Conservation (phyloP, 257 asterid species). For the Solanum chiquidenum region DNA sequence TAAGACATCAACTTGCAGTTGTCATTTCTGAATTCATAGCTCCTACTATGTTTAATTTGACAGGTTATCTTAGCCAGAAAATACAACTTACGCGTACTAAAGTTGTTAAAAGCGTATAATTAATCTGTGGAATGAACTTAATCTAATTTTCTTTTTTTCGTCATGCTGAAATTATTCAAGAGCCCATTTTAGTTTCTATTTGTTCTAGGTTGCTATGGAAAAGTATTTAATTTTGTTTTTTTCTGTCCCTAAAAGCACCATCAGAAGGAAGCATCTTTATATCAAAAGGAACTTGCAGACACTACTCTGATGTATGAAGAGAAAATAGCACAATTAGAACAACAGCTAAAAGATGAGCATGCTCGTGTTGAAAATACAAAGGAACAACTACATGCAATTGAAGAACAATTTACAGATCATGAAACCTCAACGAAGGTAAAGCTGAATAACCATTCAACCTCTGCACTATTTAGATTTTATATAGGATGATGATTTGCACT, state of each 20-base stretch:
- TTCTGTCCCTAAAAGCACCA: slow-evolving; percentile 23
- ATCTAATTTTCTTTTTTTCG: background rate
- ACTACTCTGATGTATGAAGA: slow-evolving; percentile 71
- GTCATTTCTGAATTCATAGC: background rate
- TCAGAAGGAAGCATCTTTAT: slow-evolving; percentile 47
- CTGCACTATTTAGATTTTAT: background rate
- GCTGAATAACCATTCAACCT: background rate
- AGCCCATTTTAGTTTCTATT: background rate
- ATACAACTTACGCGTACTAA: background rate
- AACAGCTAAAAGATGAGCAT: slow-evolving; percentile 41
- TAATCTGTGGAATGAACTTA: background rate
- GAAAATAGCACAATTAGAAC: slow-evolving; percentile 44
- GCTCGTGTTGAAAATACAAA: slow-evolving; percentile 27
- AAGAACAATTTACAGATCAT: slow-evolving; percentile 27
- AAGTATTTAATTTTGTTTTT: slow-evolving; percentile 10
- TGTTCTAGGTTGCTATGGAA: background rate
- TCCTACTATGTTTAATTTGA: background rate
- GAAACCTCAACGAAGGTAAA: slow-evolving; percentile 48
- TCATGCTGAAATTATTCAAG: background rate
- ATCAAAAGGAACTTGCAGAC: slow-evolving; percentile 57
- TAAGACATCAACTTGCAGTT: background rate
- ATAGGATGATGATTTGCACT: background rate
- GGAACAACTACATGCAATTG: slow-evolving; percentile 40
- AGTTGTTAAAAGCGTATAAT: background rate
- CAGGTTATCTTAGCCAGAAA: background rate